Evolutionary conservation across 305 asterid species (phyloP).

Genomic region (Petunia hybrid): DNA sequence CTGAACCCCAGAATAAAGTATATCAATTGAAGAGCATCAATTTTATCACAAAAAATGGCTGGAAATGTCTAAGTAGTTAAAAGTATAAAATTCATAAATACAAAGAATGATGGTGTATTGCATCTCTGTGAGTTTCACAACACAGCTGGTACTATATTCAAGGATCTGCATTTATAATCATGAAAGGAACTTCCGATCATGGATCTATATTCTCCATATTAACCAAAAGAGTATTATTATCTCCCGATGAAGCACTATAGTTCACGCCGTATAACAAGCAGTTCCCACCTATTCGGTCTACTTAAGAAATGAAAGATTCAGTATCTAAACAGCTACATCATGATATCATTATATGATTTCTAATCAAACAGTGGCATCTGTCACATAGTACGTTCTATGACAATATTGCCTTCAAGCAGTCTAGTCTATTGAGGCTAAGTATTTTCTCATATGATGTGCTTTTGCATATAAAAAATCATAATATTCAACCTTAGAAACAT

Average conservation of each 20-base stretch:
- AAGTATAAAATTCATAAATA: not conserved
- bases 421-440: not conserved
- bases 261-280: not conserved
- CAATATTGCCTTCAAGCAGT: not conserved
- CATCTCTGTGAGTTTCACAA: not conserved
- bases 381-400: not conserved
- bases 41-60: not conserved
- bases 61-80: not conserved
- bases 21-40: conserved; percentile 28
- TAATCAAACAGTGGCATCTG: not conserved
- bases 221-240: conserved; percentile 2
- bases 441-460: not conserved
- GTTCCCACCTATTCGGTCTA: conserved; percentile 11
- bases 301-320: not conserved
- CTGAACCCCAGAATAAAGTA: conserved; percentile 51
- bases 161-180: conserved; percentile 11
- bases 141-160: not conserved
- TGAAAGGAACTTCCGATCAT: not conserved
- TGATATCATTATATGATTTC: not conserved
- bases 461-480: conserved; percentile 10
- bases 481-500: not conserved
- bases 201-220: not conserved
- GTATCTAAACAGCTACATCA: not conserved
- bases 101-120: not conserved
- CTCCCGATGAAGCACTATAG: not conserved